Evolutionary conservation across 495 filamentous ascomycete genomes (phyloP).

Genomic region (Aspergillus bertholletiae): DNA sequence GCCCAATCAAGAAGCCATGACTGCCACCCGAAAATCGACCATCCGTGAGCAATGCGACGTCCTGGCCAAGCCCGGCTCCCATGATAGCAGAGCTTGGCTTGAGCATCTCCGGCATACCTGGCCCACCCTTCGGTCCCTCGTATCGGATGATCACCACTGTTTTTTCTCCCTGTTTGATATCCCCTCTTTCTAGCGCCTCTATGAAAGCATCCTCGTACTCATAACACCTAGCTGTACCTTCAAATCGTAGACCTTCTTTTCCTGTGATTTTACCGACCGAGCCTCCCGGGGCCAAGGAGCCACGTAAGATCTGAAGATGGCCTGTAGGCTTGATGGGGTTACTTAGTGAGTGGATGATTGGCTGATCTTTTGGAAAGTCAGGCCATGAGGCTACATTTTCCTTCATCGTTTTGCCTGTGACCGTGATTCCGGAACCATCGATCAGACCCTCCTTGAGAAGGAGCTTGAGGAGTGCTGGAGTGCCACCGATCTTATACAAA

Average conservation of each 20-base stretch:
- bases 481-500: conserved; percentile 85
- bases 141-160: conserved; percentile 97
- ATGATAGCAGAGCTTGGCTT: conserved; percentile 78
- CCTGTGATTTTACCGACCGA: conserved; percentile 97
- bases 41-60: conserved; percentile 45
- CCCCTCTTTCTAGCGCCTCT: conserved; percentile 68
- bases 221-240: conserved; percentile 85
- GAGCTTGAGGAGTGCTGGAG: conserved; percentile 85
- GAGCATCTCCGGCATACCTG: conserved; percentile 83
- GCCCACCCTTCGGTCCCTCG: conserved; percentile 91
- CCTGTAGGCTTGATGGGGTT: conserved; percentile 92
- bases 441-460: conserved; percentile 90
- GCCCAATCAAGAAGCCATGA: conserved; percentile 47
- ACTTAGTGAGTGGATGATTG: conserved; percentile 85
- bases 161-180: conserved; percentile 95
- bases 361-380: conserved; percentile 77
- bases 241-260: conserved; percentile 87
- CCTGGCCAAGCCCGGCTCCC: conserved; percentile 74
- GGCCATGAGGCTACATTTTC: conserved; percentile 82
- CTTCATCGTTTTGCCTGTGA: conserved; percentile 90
- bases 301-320: conserved; percentile 95
- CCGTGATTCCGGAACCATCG: conserved; percentile 83
- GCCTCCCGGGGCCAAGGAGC: conserved; percentile 84
- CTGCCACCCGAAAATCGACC: conserved; percentile 38
- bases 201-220: conserved; percentile 82